Base-by-base conservation (phyloP, 2,329 filamentous ascomycete genomes). In the Madurella mycetomatis region DNA sequence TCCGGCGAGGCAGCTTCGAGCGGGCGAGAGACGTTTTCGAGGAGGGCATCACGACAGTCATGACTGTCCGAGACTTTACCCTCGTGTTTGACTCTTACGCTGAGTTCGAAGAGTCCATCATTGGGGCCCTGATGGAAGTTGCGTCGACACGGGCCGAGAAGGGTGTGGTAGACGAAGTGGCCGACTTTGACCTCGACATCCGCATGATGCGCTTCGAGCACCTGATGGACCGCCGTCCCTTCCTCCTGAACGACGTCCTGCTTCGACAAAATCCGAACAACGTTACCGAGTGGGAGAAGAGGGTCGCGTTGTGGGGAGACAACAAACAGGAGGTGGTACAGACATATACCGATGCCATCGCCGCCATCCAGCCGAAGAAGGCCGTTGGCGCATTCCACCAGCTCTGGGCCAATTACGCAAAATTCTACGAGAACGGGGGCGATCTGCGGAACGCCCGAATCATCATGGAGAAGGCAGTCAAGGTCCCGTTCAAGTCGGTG, bases 161-260 rank as follows among this genome's bases (percentile, higher is more conserved):
- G 65, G 89, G 87, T 11, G 79, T 84, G 43, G 70, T 86, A 1
- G 87, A 97, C 65, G 85, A 92, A 60, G 85, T 91, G 58, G 88
- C 91, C 11, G 94, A 99, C 69, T 90, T 95, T 57, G 92, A 97
- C 65, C 80, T 99, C 31, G 95, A 99, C 69, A 90, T 97, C 62
- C 85, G 92, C 48, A 96, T 99, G 91, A 87, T 96, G 82, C 86
- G 94, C 51, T 99, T 99, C 65, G 94, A 99, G 71, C 92, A 96
- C 66, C 79, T 99, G 51, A 97, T 99, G 92, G 92, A 99, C 70
- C 85, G 94, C 50, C 82, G 94, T 51, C 92, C 94, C 4, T 99
- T 99, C 75, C 79, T 99, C 45, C 82, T 99, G 46, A 99, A 99
- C 70, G 94, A 99, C 68, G 94, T 99, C 16, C 77, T 97, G 13